Evolutionary conservation across 2,329 filamentous ascomycete genomes (phyloP), one percentile per base, ranked within the genome.

Genomic region (Bipolaris cookei): DNA sequence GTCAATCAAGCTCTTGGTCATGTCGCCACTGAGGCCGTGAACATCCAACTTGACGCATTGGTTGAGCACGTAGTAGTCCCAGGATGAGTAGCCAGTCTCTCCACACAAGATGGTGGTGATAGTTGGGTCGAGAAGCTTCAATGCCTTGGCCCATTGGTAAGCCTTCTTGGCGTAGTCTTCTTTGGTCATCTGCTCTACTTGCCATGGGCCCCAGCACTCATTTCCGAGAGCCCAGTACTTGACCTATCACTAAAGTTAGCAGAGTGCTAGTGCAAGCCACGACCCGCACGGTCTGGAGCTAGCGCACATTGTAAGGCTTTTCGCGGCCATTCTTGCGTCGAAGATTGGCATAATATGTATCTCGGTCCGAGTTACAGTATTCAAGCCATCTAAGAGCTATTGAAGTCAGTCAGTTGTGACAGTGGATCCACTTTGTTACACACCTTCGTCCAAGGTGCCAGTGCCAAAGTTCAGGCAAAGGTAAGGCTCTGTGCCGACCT

Each of bases 191-290:
- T 89, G 85, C 64, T 82, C 86, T 56, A 90, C 84, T 74, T 54
- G 51, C 53, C 53, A 51, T 11, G 56, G 48, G 18, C 51, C 50
- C 42, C 43, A 58, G 74, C 82, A 82, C 68, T 89, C 86, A 76
- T 95, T 95, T 8, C 91, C 91, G 23, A 95, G 84, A 1, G 90
- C 90, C 91, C 91, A 95, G 81, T 93, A 94, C 77, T 91, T 92
- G 68, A 93, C 79, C 67, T 69, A 45, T 18, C 8, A 3, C 6
- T 41, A 13, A 38, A 13, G 13, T 48, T 43, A 34, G 44, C 13
- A 43, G 44, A 6, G 1, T 16, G 14, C n/a, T 16, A 11, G 6
- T 10, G 7, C 25, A 4, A 16, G 3, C 11, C n/a, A 14, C 13
- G 16, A 8, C 13, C 1, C 2, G n/a, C 13, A 3, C 6, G 5